Evolutionary conservation across 768 basidiomycete genomes (phyloP).

Genomic region (Mycena olivaceomarginata): DNA sequence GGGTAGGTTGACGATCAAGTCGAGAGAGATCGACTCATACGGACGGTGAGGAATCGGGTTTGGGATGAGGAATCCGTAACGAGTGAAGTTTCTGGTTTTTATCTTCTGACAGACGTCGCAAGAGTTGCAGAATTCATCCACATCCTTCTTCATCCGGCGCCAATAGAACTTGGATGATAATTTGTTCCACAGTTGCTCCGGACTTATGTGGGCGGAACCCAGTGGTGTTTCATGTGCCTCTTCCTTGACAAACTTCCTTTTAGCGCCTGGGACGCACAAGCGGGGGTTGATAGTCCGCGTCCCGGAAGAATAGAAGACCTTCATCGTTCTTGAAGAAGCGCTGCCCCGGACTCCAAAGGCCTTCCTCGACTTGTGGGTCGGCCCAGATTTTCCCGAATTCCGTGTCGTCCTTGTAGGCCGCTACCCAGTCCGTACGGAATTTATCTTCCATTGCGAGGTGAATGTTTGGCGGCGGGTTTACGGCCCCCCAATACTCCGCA

Average conservation of each 20-base stretch:
- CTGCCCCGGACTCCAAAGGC: slow-evolving; percentile 16
- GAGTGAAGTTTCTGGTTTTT: background rate
- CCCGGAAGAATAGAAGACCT: slow-evolving; percentile 39
- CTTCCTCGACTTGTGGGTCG: background rate
- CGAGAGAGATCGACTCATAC: slow-evolving; percentile 48
- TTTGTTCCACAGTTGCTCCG: background rate
- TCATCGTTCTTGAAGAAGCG: slow-evolving; percentile 35
- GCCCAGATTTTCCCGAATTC: background rate
- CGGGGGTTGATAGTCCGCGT: slow-evolving; percentile 36
- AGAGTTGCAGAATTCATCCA: background rate
- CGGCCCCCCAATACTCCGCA: background rate
- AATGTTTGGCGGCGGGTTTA: background rate
- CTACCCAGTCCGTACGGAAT: background rate
- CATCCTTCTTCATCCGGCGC: background rate
- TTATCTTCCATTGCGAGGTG: background rate
- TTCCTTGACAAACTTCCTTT: background rate
- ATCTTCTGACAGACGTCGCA: background rate
- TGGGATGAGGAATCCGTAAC: slow-evolving; percentile 43
- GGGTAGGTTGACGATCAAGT: background rate
- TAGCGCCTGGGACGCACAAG: slow-evolving; percentile 33
- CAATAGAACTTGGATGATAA: background rate
- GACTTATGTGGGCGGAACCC: slow-evolving; percentile 21
- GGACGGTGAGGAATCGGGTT: slow-evolving; percentile 47
- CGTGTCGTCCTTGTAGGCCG: background rate
- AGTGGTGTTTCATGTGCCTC: slow-evolving; percentile 24